Conservation (phyloP, 768 basidiomycete genomes). For the Boletus barrowsii region DNA sequence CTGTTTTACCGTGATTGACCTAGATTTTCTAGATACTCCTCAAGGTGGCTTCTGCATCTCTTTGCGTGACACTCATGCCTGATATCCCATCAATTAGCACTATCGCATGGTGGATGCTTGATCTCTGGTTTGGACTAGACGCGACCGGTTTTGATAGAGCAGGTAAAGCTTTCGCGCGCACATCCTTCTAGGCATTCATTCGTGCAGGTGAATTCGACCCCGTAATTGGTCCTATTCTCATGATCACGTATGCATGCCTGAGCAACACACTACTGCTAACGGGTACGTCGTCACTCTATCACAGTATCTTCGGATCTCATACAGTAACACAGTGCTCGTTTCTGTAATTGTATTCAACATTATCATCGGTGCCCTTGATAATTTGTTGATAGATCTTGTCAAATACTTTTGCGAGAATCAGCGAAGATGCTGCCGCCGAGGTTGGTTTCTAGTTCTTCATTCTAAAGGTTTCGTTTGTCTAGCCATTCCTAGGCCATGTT, state of each 20-base stretch:
- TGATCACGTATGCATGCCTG: constrained; percentile 87
- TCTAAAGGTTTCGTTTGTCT: neutral
- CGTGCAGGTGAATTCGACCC: constrained; percentile 72
- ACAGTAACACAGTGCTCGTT: constrained; percentile 57
- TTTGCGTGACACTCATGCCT: neutral
- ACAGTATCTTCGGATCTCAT: neutral
- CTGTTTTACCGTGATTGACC: neutral
- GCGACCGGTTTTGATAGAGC: constrained; percentile 83
- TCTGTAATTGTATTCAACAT: constrained; percentile 48
- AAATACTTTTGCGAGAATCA: constrained; percentile 93
- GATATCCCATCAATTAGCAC: constrained; percentile 34
- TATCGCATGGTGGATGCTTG: constrained; percentile 95
- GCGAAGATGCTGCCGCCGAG: constrained; percentile 90
- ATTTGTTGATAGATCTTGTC: constrained; percentile 71
- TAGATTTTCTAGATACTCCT: constrained; percentile 28
- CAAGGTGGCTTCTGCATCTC: constrained; percentile 31
- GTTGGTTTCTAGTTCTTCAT: constrained; percentile 35
- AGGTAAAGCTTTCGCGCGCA: constrained; percentile 45
- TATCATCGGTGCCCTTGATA: neutral
- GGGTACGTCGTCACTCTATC: constrained; percentile 42
- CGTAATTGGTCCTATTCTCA: constrained; percentile 85
- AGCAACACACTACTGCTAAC: constrained; percentile 92
- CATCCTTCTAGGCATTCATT: constrained; percentile 2
- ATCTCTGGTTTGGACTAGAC: constrained; percentile 93
- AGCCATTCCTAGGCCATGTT: constrained; percentile 75